Percentiles rank a stretch among this genome's conserved stretches.
Conservation (phyloP, 2,329 filamentous ascomycete species). For the Fusarium devonianum region DNA sequence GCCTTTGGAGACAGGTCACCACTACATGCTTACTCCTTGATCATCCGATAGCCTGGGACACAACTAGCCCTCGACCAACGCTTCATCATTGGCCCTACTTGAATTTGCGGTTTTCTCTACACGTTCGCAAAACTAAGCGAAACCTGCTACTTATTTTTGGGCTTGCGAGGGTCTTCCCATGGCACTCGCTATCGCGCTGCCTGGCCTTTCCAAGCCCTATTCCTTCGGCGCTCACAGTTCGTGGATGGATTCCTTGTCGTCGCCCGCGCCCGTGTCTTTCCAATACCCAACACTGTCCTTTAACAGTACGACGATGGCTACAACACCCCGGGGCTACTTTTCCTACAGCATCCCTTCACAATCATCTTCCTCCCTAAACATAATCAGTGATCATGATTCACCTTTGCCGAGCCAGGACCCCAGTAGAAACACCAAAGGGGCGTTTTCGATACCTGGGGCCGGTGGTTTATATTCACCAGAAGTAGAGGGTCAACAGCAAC, state of each 20-base stretch:
- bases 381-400: constrained; percentile 45
- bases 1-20: constrained; percentile 15
- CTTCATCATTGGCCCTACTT: constrained; percentile 12
- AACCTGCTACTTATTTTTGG: constrained; percentile 1
- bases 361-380: constrained; percentile 43
- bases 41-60: constrained; percentile 4
- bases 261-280: constrained; percentile 50
- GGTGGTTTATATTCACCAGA: constrained; percentile 51
- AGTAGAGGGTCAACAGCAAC: constrained; percentile 41
- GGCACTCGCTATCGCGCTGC: constrained; percentile 28
- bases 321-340: constrained; percentile 50
- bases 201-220: constrained; percentile 18
- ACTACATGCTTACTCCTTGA: constrained; percentile 9
- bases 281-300: constrained; percentile 56
- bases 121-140: too few species aligned
- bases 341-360: constrained; percentile 42
- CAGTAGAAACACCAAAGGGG: constrained; percentile 53
- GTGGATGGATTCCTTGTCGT: constrained; percentile 20
- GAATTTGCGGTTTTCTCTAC: too few species aligned
- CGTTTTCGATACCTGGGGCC: constrained; percentile 59
- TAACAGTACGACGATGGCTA: constrained; percentile 52
- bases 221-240: constrained; percentile 11
- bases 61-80: constrained; percentile 8
- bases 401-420: constrained; percentile 48
- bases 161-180: constrained; percentile 23